Conservation (phyloP, 306 rosid species). For the Cercis canadensis region DNA sequence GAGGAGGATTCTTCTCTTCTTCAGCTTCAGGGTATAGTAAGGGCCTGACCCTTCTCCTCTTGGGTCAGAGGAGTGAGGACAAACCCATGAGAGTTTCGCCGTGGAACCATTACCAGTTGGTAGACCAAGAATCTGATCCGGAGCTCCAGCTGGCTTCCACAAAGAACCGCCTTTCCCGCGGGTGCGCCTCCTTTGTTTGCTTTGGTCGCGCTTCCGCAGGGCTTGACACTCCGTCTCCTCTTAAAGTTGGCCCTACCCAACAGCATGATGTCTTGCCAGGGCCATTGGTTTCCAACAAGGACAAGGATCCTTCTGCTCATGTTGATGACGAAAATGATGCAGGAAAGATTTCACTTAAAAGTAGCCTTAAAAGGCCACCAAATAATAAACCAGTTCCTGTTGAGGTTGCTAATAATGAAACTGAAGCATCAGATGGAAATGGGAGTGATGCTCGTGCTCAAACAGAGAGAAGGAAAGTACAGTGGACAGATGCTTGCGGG, state of each 20-base stretch:
- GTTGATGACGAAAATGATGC: conserved; percentile 46
- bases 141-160: conserved; percentile 98
- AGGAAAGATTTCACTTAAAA: conserved; percentile 66
- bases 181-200: conserved; percentile 95
- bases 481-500: conserved; percentile 94
- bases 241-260: conserved; percentile 86
- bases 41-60: conserved; percentile 92
- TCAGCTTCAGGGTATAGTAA: conserved; percentile 98
- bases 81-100: conserved; percentile 99
- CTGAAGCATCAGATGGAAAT: conserved; percentile 48
- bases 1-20: conserved; percentile 98
- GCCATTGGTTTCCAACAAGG: conserved; percentile 57
- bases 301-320: conserved; percentile 53
- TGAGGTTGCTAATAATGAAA: conserved; percentile 49
- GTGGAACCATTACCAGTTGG: conserved; percentile 99
- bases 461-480: conserved; percentile 78
- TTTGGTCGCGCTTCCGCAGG: conserved; percentile 93
- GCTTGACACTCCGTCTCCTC: conserved; percentile 77
- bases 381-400: conserved; percentile 47
- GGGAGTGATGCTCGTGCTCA: conserved; percentile 50
- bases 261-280: conserved; percentile 72
- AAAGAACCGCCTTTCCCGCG: conserved; percentile 75
- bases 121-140: conserved; percentile 84
- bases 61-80: conserved; percentile 89
- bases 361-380: conserved; percentile 78